A percentile compares a stretch with the other conserved stretches of the same genome.
Conservation (phyloP, 1,139 yeast species). For the Pichia inconspicua region DNA sequence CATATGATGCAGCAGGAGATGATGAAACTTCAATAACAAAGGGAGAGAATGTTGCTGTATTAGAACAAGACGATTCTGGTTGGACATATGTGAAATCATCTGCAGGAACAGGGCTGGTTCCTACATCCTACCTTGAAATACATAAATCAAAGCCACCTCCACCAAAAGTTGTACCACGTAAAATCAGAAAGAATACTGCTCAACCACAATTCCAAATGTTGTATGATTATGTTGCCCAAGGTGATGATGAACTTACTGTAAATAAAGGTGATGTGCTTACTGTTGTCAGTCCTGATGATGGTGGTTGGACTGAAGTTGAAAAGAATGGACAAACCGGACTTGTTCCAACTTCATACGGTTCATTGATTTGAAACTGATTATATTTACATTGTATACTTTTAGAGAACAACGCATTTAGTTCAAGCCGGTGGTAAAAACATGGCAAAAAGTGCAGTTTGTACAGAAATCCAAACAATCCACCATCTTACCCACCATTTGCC, state of each 20-base stretch:
- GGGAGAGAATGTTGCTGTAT: conserved; percentile 54
- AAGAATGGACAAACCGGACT: conserved; percentile 63
- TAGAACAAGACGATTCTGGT: conserved; percentile 76
- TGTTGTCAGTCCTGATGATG: conserved; percentile 61
- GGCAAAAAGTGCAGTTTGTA: conserved; percentile 56
- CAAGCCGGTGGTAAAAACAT: conserved; percentile 68
- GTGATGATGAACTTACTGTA: conserved; percentile 72
- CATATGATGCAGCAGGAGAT: conserved; percentile 60
- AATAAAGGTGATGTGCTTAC: conserved; percentile 65
- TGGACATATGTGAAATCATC: conserved; percentile 61
- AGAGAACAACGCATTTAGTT: background rate
- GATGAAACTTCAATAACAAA: conserved; percentile 63
- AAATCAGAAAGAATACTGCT: conserved; percentile 53
- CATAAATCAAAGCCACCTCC: conserved; percentile 24
- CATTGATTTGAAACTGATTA: background rate
- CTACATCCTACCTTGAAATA: conserved; percentile 71
- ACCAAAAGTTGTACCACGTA: conserved; percentile 77
- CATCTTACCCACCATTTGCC: conserved; percentile 33
- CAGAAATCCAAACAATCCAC: conserved; percentile 45
- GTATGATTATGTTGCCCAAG: conserved; percentile 75
- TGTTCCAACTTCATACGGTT: conserved; percentile 74
- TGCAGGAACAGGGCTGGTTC: conserved; percentile 68
- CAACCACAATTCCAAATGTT: conserved; percentile 61
- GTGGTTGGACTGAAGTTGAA: conserved; percentile 98
- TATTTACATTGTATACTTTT: background rate